Percentiles rank a stretch among this genome's conserved stretches.
These are phyloP conservation scores for Intubia oerlemansii DNA, from an alignment of 2,329 filamentous ascomycete genomes.

Conservation along the genomic window DNA sequence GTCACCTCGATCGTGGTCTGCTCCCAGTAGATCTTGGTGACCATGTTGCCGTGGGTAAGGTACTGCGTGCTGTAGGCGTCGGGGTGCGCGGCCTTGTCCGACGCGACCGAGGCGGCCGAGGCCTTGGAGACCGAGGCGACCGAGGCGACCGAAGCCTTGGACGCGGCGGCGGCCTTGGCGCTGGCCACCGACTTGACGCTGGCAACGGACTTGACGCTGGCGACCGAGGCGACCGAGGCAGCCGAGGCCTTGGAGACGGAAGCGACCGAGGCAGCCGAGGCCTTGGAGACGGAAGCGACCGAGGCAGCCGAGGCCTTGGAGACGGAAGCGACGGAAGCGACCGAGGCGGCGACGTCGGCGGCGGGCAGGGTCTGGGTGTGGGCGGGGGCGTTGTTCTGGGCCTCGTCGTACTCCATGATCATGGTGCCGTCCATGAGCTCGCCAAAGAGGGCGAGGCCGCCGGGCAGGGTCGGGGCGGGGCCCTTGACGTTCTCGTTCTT, in stretches of 20 bases:
- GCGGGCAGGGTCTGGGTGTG: background rate
- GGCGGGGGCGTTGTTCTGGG: conserved; percentile 3
- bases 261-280: background rate
- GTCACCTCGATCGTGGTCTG: conserved; percentile 31
- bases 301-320: conserved; percentile 5
- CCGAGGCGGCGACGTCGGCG: conserved; percentile 4
- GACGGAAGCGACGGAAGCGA: conserved; percentile 1
- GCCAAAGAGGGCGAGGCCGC: conserved; percentile 26
- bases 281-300: conserved; percentile 1
- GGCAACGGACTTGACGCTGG: background rate
- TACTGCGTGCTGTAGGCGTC: conserved; percentile 29
- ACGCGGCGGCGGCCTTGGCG: background rate
- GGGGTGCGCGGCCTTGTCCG: conserved; percentile 9
- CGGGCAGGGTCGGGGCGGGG: conserved; percentile 34
- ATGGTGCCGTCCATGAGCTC: conserved; percentile 4
- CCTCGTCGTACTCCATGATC: conserved; percentile 5
- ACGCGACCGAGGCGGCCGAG: conserved; percentile 10
- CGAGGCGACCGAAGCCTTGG: no score
- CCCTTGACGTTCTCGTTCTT: conserved; percentile 37
- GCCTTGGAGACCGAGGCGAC: no score
- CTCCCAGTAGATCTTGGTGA: conserved; percentile 35
- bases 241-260: background rate
- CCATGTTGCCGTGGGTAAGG: conserved; percentile 24
- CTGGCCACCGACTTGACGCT: no score
- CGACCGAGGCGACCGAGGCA: background rate